Conservation (phyloP, 768 basidiomycete species). For the Hypholoma sublateritium region DNA sequence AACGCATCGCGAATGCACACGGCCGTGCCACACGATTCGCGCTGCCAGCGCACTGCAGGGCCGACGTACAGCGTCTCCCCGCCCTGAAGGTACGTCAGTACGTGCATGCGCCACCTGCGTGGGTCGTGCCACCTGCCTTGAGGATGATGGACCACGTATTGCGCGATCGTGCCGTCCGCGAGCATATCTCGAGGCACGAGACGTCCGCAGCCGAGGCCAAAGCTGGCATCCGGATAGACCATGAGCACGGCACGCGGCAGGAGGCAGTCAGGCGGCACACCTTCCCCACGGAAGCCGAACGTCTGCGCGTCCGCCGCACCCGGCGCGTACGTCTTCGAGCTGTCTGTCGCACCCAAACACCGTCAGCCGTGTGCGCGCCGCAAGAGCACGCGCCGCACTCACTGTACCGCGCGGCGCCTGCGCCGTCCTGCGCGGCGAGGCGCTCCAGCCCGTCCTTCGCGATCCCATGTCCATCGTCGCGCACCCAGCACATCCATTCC, state of each 20-base stretch:
- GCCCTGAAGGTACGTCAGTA: constrained; percentile 42
- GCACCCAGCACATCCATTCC: constrained; percentile 83
- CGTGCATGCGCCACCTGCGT: background rate
- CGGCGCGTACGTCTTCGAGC: constrained; percentile 66
- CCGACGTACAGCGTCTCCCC: constrained; percentile 70
- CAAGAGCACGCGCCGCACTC: constrained; percentile 26
- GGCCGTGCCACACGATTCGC: constrained; percentile 74
- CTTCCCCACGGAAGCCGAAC: constrained; percentile 95
- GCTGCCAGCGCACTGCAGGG: constrained; percentile 71
- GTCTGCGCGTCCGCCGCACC: constrained; percentile 53
- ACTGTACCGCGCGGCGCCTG: constrained; percentile 62
- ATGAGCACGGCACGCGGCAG: background rate
- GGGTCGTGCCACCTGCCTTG: constrained; percentile 49
- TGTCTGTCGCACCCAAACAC: constrained; percentile 40
- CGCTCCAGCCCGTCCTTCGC: constrained; percentile 52
- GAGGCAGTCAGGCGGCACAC: constrained; percentile 33
- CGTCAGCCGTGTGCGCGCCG: background rate
- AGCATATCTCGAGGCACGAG: constrained; percentile 78
- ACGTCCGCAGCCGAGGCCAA: constrained; percentile 82
- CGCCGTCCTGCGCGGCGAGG: constrained; percentile 43
- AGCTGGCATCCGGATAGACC: constrained; percentile 43
- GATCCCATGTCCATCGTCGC: constrained; percentile 85
- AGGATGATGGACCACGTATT: constrained; percentile 77
- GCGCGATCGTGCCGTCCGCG: constrained; percentile 60
- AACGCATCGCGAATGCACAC: constrained; percentile 89